These are phyloP conservation scores for Ceratocystis huliohia DNA, from an alignment of 2,329 filamentous ascomycete species.

Conservation along the genomic window DNA sequence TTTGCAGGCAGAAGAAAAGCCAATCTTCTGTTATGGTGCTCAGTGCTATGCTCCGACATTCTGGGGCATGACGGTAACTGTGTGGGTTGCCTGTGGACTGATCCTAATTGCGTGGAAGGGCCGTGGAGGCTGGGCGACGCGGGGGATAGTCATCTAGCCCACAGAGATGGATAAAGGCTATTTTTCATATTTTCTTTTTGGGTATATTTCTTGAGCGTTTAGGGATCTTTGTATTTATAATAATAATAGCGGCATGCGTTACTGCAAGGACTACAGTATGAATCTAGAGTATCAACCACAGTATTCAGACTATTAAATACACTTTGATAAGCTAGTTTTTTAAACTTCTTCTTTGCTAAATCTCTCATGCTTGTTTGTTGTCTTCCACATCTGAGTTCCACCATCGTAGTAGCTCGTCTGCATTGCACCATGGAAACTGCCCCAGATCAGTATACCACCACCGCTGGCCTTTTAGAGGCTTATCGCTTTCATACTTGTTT, in stretches of 20 bases:
- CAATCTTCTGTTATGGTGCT: slow-evolving; percentile 64
- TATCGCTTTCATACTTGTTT: slow-evolving; percentile 35
- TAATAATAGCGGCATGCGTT: not conserved
- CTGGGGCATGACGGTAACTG: slow-evolving; percentile 72
- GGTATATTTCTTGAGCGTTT: not conserved
- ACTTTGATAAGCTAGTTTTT: not conserved
- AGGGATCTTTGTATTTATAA: not conserved
- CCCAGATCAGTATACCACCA: slow-evolving; percentile 43
- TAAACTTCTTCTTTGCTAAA: not conserved
- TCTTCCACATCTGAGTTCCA: slow-evolving; percentile 27
- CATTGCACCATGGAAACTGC: slow-evolving; percentile 38
- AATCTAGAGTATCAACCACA: not conserved
- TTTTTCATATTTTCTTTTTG: not conserved
- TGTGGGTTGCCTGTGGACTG: slow-evolving; percentile 61
- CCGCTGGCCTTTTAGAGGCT: slow-evolving; percentile 26
- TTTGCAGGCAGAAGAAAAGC: slow-evolving; percentile 29
- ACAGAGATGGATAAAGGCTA: not conserved
- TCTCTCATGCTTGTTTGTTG: not conserved
- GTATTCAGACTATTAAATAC: not conserved
- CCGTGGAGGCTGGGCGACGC: slow-evolving; percentile 57
- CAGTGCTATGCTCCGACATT: slow-evolving; percentile 71
- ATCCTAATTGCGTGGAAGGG: slow-evolving; percentile 76
- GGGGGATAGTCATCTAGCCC: slow-evolving; percentile 53
- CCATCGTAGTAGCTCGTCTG: slow-evolving; percentile 34
- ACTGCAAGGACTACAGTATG: not conserved